phyloP scores from a whole-genome alignment of 2,329 filamentous ascomycete genomes.

The Ceratocystis cacaofunesta region DNA sequence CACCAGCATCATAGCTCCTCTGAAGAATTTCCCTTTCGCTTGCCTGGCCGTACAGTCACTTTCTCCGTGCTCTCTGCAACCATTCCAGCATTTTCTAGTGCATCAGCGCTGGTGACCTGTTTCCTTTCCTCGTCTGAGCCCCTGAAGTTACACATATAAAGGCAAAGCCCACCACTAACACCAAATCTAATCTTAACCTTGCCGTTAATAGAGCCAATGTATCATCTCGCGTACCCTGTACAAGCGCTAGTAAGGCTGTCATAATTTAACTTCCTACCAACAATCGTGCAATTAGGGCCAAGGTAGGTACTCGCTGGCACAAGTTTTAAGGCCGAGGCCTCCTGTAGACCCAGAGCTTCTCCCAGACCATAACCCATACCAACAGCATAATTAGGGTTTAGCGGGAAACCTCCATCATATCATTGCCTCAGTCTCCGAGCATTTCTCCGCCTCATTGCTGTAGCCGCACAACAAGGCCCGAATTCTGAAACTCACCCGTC shows the following conservation, averaged over 20 bases:
- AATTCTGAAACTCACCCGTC: neutral
- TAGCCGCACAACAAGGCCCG: neutral
- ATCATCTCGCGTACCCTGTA: neutral
- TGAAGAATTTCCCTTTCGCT: neutral
- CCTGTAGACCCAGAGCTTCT: too few relatives aligned
- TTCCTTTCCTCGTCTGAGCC: neutral
- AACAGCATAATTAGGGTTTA: neutral
- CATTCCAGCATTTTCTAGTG: too few relatives aligned
- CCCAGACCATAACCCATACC: neutral
- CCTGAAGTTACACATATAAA: neutral
- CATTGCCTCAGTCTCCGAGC: neutral
- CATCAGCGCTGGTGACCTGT: neutral
- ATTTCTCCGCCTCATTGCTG: neutral
- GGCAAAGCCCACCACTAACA: neutral
- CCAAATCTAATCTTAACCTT: neutral
- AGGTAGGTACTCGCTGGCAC: neutral
- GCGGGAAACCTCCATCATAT: neutral
- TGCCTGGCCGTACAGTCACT: neutral
- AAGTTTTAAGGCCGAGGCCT: neutral
- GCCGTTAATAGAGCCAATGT: neutral
- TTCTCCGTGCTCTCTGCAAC: neutral
- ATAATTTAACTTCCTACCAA: neutral
- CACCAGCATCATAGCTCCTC: conserved; percentile 2
- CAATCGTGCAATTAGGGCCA: neutral
- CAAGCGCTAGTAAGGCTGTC: neutral